Conservation (phyloP, 352 stramenopile genomes). For the Pythium grandisporangium region DNA sequence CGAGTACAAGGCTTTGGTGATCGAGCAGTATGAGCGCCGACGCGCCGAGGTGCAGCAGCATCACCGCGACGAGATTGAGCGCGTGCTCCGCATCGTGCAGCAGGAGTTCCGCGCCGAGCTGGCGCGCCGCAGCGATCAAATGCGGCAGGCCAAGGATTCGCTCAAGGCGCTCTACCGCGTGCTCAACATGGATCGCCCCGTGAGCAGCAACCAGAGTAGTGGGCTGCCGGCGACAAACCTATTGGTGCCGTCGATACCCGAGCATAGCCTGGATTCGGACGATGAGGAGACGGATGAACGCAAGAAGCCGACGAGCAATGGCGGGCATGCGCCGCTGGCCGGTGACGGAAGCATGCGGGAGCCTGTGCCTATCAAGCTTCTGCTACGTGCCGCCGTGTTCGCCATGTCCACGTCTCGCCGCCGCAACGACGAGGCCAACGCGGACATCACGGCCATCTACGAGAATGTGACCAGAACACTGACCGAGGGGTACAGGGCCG, state of each 20-base stretch:
- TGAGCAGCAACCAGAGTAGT: not conserved
- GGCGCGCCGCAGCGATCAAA: constrained; percentile 31
- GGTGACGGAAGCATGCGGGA: too few relatives aligned
- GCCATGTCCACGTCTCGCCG: constrained; percentile 53
- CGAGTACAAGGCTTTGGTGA: constrained; percentile 67
- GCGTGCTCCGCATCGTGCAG: constrained; percentile 44
- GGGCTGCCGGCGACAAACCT: too few relatives aligned
- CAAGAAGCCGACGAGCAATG: too few relatives aligned
- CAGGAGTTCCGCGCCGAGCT: constrained; percentile 53
- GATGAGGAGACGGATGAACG: not conserved
- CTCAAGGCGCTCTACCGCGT: constrained; percentile 56
- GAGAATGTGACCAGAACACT: constrained; percentile 20
- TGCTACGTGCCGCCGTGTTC: constrained; percentile 49
- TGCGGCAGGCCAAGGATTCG: constrained; percentile 43
- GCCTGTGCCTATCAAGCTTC: constrained; percentile 35
- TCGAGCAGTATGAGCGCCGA: constrained; percentile 58
- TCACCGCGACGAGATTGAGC: constrained; percentile 58
- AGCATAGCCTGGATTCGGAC: not conserved
- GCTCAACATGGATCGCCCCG: constrained; percentile 13
- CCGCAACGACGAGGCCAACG: constrained; percentile 23
- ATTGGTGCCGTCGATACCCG: not conserved
- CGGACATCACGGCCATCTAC: constrained; percentile 33
- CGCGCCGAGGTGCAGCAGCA: constrained; percentile 42
- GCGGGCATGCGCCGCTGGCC: too few relatives aligned
- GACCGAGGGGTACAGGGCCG: too few relatives aligned